Percentiles rank a stretch among this genome's conserved stretches.
Evolutionary conservation across 1,284 basidiomycete species (phyloP).

Genomic region (Cutaneotrichosporon sp.): DNA sequence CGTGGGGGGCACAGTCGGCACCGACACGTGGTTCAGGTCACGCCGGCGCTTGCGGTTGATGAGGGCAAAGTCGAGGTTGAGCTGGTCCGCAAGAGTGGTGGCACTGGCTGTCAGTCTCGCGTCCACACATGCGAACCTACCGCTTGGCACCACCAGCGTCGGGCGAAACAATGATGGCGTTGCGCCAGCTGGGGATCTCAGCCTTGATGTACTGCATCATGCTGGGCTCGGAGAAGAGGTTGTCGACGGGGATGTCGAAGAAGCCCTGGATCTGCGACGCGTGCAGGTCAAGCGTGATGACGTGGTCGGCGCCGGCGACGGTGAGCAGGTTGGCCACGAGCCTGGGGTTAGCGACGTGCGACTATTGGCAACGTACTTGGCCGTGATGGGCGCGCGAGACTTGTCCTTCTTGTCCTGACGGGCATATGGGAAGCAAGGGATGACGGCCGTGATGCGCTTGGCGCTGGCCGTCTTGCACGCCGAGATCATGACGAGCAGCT

Average conservation of each 20-base stretch:
- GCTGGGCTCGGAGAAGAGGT: constrained; percentile 81
- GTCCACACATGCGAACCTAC: constrained; percentile 52
- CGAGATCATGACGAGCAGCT: constrained; percentile 52
- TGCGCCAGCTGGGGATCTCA: constrained; percentile 77
- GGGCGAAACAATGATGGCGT: constrained; percentile 90
- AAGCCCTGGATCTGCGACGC: constrained; percentile 99
- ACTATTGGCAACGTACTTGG: constrained; percentile 56
- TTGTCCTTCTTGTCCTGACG: constrained; percentile 99
- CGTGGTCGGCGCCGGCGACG: constrained; percentile 94
- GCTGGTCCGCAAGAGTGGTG: constrained; percentile 89
- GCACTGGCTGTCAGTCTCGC: constrained; percentile 55
- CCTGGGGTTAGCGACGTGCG: constrained; percentile 21
- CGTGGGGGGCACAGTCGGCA: constrained; percentile 45
- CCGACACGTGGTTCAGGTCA: constrained; percentile 47
- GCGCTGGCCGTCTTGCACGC: constrained; percentile 98
- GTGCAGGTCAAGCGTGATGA: constrained; percentile 98
- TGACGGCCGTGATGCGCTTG: constrained; percentile 93
- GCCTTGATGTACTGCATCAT: constrained; percentile 87
- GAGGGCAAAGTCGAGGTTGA: constrained; percentile 92
- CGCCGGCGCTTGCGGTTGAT: constrained; percentile 81
- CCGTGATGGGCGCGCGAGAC: constrained; percentile 91
- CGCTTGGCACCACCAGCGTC: constrained; percentile 98
- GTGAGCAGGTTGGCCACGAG: constrained; percentile 93
- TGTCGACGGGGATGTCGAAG: constrained; percentile 98
- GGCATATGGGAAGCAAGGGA: constrained; percentile 95